Base-by-base conservation (phyloP, 495 filamentous ascomycete species). In the Hypoxylon trugodes region DNA sequence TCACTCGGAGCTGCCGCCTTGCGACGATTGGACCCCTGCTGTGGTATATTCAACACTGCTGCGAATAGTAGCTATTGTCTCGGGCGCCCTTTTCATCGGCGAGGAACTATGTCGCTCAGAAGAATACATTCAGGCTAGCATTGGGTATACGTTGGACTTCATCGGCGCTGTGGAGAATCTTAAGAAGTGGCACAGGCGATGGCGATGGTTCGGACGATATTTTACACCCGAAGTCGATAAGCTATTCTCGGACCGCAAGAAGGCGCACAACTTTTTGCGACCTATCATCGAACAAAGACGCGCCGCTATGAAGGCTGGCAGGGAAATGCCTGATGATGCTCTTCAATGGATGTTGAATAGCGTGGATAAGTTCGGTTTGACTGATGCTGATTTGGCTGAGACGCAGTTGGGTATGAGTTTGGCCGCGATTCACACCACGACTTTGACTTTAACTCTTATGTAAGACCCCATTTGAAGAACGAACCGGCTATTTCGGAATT, bases 31-130 rank as follows among this genome's bases (percentile, higher is more conserved):
- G 79, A 81, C 72, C 1, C 26, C 72, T 3, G 42, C 82, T 18
- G 59, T 59, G 21, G 69, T 81, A 32, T 77, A 82, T 59, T 30
- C 50, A 1, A 73, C 65, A 5, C 33, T 83, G 1, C 66, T 79
- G 1, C 74, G 76, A 9, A 79, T 87, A 9, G 80, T 89, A 1
- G 84, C 84, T 32, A 79, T 78, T 4, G 52, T 87, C 16, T 86
- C 86, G 0, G 82, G 84, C n/a, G 72, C 84, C 10, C 71, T 84
- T 5, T 89, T 89, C 47, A 73, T 88, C 43, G 87, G 86, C 16
- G 62, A 76, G 4, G 75, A 80, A 8, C 60, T 86, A 36, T 83
- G 81, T 60, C 79, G 82, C 1, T 71, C 84, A 21, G 71, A 81
- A 43, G 79, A 84, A 10, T 90, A 88, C 77, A 69, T 87, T 15